Percentiles rank a stretch among this genome's conserved stretches.
These are phyloP conservation scores for Fusarium sp. DNA, from an alignment of 2,329 filamentous ascomycete species.

Conservation along the genomic window DNA sequence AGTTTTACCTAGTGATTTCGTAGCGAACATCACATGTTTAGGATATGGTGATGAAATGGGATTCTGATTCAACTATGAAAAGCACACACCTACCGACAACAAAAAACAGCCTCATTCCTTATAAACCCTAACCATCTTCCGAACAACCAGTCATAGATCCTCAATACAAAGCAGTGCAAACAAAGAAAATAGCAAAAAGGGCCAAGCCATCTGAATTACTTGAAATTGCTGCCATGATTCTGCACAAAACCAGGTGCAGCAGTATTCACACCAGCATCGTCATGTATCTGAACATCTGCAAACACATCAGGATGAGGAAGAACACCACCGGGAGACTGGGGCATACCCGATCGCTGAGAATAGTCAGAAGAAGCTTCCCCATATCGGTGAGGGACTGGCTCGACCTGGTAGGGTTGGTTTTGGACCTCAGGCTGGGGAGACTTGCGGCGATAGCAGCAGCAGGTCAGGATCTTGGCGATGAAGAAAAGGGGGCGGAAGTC, in stretches of 20 bases:
- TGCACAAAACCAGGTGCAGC: neutral
- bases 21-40: too few relatives aligned
- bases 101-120: neutral
- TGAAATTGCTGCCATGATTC: neutral
- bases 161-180: neutral
- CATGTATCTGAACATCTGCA: neutral
- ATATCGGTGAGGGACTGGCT: neutral
- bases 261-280: neutral
- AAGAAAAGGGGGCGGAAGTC: slow-evolving; percentile 34
- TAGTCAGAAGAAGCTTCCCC: neutral
- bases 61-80: neutral
- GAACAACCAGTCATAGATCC: neutral
- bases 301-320: slow-evolving; percentile 11
- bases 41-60: too few relatives aligned
- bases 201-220: neutral
- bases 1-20: too few relatives aligned
- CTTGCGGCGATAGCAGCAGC: slow-evolving; percentile 6
- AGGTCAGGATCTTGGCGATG: slow-evolving; percentile 14
- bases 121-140: neutral
- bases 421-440: neutral
- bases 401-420: neutral
- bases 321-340: neutral
- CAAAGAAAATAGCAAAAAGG: neutral
- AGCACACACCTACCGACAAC: neutral
- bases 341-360: neutral